Evolutionary conservation across 805 yeast species (phyloP).

Genomic region (Groenewaldozyma salmanticensis): DNA sequence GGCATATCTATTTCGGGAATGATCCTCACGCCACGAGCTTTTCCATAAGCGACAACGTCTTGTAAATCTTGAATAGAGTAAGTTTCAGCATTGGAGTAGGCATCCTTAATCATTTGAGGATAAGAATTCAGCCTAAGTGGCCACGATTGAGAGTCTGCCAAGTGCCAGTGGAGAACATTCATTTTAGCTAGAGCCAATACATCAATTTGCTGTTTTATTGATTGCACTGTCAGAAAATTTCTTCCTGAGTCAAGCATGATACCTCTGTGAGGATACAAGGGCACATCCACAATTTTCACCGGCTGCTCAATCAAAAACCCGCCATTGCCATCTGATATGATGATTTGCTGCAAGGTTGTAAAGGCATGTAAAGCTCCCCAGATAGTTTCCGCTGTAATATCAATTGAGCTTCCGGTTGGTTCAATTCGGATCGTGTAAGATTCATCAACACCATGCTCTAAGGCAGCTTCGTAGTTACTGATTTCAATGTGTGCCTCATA

Average conservation of each 20-base stretch:
- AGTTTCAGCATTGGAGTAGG: constrained; percentile 27
- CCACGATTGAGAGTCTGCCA: constrained; percentile 34
- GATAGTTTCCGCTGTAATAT: constrained; percentile 25
- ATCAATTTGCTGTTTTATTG: constrained; percentile 29
- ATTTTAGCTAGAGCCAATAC: constrained; percentile 30
- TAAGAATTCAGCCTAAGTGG: constrained; percentile 27
- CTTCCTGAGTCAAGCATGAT: constrained; percentile 32
- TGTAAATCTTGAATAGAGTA: constrained; percentile 25
- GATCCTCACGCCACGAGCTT: constrained; percentile 29
- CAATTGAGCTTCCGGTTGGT: constrained; percentile 1
- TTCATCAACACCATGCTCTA: constrained; percentile 32
- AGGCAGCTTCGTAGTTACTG: constrained; percentile 20
- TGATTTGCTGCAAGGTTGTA: constrained; percentile 32
- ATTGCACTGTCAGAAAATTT: constrained; percentile 25
- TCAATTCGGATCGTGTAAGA: constrained; percentile 24
- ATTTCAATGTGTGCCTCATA: constrained; percentile 12
- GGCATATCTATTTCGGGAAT: constrained; percentile 35
- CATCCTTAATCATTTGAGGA: constrained; percentile 32
- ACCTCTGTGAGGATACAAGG: constrained; percentile 31
- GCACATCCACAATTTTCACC: constrained; percentile 28
- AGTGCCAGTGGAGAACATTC: constrained; percentile 34
- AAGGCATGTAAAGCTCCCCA: constrained; percentile 36
- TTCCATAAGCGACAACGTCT: constrained; percentile 27
- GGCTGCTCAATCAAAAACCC: constrained; percentile 25
- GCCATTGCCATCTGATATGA: constrained; percentile 21